Evolutionary conservation across 225 moss, liverwort and hornwort species (phyloP), one percentile per base, ranked within the genome.

Genomic region (Straminergon stramineum): DNA sequence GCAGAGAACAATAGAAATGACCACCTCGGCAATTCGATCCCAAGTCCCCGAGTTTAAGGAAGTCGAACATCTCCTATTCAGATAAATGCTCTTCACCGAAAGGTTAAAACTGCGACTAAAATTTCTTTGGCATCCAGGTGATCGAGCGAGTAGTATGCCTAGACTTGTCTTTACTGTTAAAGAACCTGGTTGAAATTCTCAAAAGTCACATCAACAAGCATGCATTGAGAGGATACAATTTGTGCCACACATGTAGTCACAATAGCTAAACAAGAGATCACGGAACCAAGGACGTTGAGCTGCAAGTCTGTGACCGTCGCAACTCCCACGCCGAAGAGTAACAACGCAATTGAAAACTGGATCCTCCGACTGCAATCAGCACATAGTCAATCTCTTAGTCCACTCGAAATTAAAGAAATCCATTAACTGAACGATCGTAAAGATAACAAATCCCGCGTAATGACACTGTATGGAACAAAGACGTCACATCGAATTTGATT

Each of bases 211-310:
- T 43, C 82, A 56, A 60, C 61, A 85, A 73, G 41, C 87, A 87
- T 39, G 66, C 55, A 41, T 81, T 80, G 84, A 88, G 89, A 94
- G 97, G 98, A 98, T 98, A 98, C 98, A 85, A 99, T 99, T 92
- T 99, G 98, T 88, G 98, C 98, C 79, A 99, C 97, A 91, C 98
- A 95, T 83, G 95, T 95, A 64, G 94, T 94, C 89, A 95, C 91
- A 86, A 95, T 95, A 53, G 95, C 95, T n/a, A 95, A 93, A 76
- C 94, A 91, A 83, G 94, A 95, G 75, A 94, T 87, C 89, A 95
- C 92, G 75, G 93, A 93, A 79, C 94, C 95, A 85, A 93, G 86
- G 48, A 85, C 67, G 69, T 95, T 95, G 89, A 95, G 95, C 92
- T 95, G 93, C 93, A 95, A 86, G 88, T 95, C 95, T 85, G 95